A percentile compares a stretch with the other conserved stretches of the same genome.
Evolutionary conservation across 1,284 basidiomycete genomes (phyloP).

Genomic region (Vanrija humicola): DNA sequence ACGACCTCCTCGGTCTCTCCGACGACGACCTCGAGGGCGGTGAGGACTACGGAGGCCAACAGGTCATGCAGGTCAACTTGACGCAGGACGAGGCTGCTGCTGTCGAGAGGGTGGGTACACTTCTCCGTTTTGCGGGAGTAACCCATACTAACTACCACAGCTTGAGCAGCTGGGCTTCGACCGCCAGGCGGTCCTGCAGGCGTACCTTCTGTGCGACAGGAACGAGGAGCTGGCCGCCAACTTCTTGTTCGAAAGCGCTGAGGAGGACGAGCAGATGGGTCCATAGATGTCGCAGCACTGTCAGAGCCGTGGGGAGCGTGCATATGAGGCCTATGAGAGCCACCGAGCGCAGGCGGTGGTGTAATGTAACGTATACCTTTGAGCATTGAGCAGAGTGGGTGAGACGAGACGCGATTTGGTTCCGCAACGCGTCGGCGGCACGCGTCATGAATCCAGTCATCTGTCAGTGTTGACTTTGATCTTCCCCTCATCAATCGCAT

Average conservation of each 20-base stretch:
- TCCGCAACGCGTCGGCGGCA: slow-evolving; percentile 11
- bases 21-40: slow-evolving; percentile 51
- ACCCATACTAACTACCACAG: slow-evolving; percentile 48
- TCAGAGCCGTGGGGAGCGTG: neutral
- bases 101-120: slow-evolving; percentile 68
- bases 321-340: no score
- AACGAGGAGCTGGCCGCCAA: slow-evolving; percentile 93
- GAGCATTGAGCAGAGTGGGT: neutral
- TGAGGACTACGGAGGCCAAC: slow-evolving; percentile 55
- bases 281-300: neutral
- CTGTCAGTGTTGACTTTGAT: neutral
- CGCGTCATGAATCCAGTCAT: slow-evolving; percentile 2
- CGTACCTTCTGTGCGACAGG: slow-evolving; percentile 87
- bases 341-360: neutral
- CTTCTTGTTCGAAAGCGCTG: slow-evolving; percentile 73
- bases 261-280: slow-evolving; percentile 54
- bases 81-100: slow-evolving; percentile 80
- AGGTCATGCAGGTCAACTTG: slow-evolving; percentile 62
- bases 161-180: slow-evolving; percentile 82
- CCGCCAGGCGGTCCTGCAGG: slow-evolving; percentile 70
- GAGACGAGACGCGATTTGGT: slow-evolving; percentile 3
- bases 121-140: no score
- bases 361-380: neutral
- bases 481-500: no score
- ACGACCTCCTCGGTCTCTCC: slow-evolving; percentile 58